Percentiles rank a stretch among this genome's conserved stretches.
These are phyloP conservation scores for Hippophae rhamnoides DNA, from an alignment of 306 rosid species.

Conservation along the genomic window DNA sequence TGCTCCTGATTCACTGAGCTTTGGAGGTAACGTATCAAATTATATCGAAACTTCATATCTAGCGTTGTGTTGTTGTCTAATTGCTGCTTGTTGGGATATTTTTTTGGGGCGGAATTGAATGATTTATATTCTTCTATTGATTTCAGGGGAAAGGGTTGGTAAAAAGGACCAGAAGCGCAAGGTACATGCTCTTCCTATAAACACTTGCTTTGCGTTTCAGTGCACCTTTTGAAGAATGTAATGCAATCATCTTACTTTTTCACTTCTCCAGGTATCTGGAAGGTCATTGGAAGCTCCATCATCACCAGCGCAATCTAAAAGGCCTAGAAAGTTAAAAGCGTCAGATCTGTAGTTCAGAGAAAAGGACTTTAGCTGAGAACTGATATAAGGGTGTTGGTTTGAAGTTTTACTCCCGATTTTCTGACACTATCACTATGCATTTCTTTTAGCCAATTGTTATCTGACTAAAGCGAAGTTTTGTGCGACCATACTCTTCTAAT, in stretches of 20 bases:
- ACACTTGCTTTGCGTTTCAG: not conserved
- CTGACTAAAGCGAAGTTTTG: no score
- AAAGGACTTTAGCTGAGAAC: no score
- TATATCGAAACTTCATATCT: not conserved
- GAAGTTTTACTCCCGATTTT: no score
- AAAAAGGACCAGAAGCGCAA: constrained; percentile 93
- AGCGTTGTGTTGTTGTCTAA: constrained; percentile 2
- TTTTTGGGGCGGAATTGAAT: not conserved
- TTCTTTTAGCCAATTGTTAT: no score
- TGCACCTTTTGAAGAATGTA: constrained; percentile 12
- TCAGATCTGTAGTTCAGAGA: constrained; percentile 54
- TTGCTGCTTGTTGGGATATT: not conserved
- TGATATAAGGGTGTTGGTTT: no score
- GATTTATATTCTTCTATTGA: constrained; percentile 16
- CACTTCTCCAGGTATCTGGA: constrained; percentile 53
- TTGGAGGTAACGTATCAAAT: constrained; percentile 49
- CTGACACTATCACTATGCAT: no score
- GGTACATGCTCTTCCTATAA: constrained; percentile 34
- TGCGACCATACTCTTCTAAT: no score
- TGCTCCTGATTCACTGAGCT: constrained; percentile 64
- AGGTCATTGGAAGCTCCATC: constrained; percentile 65
- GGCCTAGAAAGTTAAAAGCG: constrained; percentile 86
- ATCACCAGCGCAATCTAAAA: constrained; percentile 80
- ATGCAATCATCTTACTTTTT: not conserved
- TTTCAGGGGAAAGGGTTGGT: constrained; percentile 68